Evolutionary conservation across 2,329 filamentous ascomycete species (phyloP).

Genomic region (Stachybotrys chartarum): DNA sequence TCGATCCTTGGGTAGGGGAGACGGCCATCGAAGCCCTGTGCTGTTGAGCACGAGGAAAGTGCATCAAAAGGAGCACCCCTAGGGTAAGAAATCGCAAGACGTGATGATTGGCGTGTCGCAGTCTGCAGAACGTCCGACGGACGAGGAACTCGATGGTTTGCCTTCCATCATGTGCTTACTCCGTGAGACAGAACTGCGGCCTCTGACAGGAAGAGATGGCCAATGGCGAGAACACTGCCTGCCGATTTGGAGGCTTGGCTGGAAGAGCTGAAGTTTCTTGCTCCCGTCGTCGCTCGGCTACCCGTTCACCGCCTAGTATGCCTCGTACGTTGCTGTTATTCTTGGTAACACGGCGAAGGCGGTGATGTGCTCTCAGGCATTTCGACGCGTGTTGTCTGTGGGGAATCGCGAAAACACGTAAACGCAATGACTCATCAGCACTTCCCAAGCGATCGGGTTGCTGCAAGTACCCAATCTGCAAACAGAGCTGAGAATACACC

Average conservation of each 20-base stretch:
- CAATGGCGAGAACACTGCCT: neutral
- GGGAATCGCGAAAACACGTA: neutral
- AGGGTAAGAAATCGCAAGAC: neutral
- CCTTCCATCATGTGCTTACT: neutral
- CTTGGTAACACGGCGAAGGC: neutral
- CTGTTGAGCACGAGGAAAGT: neutral
- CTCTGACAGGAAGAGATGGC: neutral
- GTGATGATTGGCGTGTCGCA: neutral
- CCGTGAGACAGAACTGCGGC: neutral
- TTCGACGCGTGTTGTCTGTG: neutral
- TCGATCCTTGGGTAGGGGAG: neutral
- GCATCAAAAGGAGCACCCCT: neutral
- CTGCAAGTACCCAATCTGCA: neutral
- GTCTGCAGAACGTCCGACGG: neutral
- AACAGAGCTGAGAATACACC: neutral
- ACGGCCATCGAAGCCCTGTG: neutral
- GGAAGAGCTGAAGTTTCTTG: neutral
- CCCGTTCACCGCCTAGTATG: neutral
- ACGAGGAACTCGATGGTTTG: neutral
- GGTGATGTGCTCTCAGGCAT: neutral
- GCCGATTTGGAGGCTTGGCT: neutral
- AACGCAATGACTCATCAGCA: constrained; percentile 21
- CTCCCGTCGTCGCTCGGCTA: neutral
- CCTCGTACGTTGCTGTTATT: neutral
- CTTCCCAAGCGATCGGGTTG: neutral